Percentiles rank a stretch among this genome's conserved stretches.
phyloP scores from a whole-genome alignment of 2,329 filamentous ascomycete species.

The Fusarium pilosicola region DNA sequence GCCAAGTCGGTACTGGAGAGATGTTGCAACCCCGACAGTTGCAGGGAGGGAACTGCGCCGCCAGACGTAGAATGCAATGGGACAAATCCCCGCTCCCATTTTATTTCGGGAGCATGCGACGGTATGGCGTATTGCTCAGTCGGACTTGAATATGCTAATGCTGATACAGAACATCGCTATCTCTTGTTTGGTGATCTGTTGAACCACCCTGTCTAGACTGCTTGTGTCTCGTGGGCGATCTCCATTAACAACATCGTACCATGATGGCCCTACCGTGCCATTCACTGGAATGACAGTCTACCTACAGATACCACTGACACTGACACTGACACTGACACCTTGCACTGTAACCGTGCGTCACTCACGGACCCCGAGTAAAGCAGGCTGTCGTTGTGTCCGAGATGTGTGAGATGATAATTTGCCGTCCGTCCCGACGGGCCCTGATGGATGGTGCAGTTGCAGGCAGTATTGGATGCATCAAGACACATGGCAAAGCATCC shows the following conservation, averaged over 20 bases:
- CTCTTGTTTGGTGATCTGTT: background rate
- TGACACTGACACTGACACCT: background rate
- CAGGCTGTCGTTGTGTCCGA: conserved; percentile 1
- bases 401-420: conserved; percentile 1
- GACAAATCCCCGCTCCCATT: conserved; percentile 14
- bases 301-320: background rate
- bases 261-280: conserved; percentile 28
- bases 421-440: conserved; percentile 20
- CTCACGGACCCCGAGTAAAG: background rate
- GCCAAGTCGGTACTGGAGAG: conserved; percentile 33
- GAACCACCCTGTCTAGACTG: background rate
- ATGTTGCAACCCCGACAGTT: background rate
- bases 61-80: conserved; percentile 1
- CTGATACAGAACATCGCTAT: conserved; percentile 5
- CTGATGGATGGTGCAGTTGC: background rate
- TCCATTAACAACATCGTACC: conserved; percentile 28
- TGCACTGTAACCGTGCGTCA: conserved; percentile 10
- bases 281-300: conserved; percentile 14
- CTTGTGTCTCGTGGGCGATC: conserved; percentile 19
- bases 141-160: conserved; percentile 4
- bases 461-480: conserved; percentile 1
- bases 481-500: conserved; percentile 28
- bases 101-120: conserved; percentile 6
- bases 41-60: conserved; percentile 1
- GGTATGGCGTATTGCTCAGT: conserved; percentile 2